phyloP scores from a whole-genome alignment of 192 early-diverging fungal genomes.

The Backusella tarrabulga region DNA sequence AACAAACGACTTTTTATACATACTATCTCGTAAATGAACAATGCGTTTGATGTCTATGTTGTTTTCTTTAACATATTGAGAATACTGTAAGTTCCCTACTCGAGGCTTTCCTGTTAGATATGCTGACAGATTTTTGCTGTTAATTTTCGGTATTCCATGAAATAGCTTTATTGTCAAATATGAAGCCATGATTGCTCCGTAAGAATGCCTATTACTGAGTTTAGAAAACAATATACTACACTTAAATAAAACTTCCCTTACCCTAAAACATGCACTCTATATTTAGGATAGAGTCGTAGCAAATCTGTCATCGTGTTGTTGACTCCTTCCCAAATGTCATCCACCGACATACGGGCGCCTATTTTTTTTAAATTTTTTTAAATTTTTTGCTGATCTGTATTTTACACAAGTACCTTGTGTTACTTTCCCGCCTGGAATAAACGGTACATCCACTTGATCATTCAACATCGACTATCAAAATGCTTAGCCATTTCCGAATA shows the following conservation, averaged over 20 bases:
- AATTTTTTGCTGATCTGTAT: not conserved
- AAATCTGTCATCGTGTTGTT: not conserved
- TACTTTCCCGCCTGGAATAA: not conserved
- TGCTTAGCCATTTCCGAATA: not conserved
- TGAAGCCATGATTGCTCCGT: not conserved
- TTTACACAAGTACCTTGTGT: not conserved
- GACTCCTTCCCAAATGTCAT: not conserved
- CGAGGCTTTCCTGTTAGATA: not conserved
- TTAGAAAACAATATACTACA: not conserved
- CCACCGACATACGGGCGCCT: not conserved
- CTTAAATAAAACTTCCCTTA: not conserved
- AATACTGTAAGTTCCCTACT: not conserved
- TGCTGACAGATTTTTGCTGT: not conserved
- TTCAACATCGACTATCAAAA: not conserved
- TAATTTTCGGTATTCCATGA: not conserved
- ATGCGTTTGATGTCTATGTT: not conserved
- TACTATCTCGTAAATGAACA: not conserved
- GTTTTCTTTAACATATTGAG: not conserved
- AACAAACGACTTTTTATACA: not conserved
- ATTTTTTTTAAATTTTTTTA: not conserved
- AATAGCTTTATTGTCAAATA: not conserved
- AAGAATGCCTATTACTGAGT: not conserved
- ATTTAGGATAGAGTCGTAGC: not conserved
- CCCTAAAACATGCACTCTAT: not conserved
- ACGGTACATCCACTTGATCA: not conserved